Percentiles rank a stretch among this genome's conserved stretches.
Conservation (phyloP, 139 green algal species). For the Coelastrella sp. region DNA sequence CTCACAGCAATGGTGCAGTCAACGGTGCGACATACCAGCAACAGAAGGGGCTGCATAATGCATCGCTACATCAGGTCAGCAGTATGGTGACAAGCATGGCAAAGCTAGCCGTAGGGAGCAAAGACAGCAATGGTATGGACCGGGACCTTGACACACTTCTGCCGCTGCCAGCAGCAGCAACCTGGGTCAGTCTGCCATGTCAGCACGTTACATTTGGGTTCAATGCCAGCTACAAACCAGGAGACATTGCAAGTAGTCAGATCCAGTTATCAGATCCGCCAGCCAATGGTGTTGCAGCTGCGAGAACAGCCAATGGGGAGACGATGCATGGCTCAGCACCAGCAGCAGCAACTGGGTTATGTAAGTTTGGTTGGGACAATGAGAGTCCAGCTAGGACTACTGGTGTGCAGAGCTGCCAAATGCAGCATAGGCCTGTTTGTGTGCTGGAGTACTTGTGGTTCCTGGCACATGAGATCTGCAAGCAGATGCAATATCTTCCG, state of each 20-base stretch:
- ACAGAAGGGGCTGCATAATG: background rate
- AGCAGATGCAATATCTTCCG: background rate
- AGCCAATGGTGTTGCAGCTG: background rate
- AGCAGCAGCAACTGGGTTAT: background rate
- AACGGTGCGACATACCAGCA: background rate
- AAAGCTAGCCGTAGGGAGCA: background rate
- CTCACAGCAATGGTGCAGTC: too few relatives aligned
- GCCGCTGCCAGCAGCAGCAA: slow-evolving; percentile 22
- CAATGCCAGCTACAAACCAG: background rate
- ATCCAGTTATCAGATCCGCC: background rate
- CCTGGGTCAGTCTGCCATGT: background rate
- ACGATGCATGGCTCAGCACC: background rate
- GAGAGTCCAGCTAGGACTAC: background rate
- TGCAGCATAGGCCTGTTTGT: slow-evolving; percentile 42
- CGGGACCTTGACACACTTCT: background rate
- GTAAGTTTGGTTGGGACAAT: slow-evolving; percentile 46
- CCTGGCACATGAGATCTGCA: background rate
- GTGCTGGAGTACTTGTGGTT: slow-evolving; percentile 40
- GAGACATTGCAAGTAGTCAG: too few relatives aligned
- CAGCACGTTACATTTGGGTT: slow-evolving; percentile 4
- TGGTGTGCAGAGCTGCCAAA: background rate
- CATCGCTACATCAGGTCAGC: too few relatives aligned
- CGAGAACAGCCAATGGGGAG: background rate
- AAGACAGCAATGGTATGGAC: background rate
- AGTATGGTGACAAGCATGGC: too few relatives aligned